A percentile compares a stretch with the other conserved stretches of the same genome.
Conservation (phyloP, 2,329 filamentous ascomycete species). For the Colletotrichum higginsianum region DNA sequence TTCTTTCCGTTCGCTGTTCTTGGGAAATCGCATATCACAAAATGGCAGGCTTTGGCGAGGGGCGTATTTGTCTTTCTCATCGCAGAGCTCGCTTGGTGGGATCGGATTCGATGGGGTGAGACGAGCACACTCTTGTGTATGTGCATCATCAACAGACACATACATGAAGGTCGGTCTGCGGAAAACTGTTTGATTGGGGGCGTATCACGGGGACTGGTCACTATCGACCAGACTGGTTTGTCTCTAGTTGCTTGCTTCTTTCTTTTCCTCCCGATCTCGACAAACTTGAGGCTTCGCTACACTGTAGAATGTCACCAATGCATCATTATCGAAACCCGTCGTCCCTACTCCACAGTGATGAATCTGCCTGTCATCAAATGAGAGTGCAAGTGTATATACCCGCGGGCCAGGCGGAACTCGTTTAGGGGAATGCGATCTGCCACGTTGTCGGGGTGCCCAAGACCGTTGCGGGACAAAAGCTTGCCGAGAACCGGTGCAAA, state of each 20-base stretch:
- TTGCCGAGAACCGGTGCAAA: constrained; percentile 7
- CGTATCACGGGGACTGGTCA: background rate
- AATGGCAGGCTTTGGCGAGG: constrained; percentile 19
- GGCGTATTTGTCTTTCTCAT: constrained; percentile 21
- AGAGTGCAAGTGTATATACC: background rate
- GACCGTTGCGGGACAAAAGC: constrained; percentile 13
- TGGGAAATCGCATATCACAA: constrained; percentile 12
- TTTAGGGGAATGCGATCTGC: background rate
- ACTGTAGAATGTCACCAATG: background rate
- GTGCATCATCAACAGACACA: constrained; percentile 1
- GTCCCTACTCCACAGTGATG: background rate
- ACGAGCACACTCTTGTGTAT: constrained; percentile 3
- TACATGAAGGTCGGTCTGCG: constrained; percentile 1
- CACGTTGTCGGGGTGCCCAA: constrained; percentile 4
- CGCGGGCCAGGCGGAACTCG: background rate
- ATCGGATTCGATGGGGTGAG: constrained; percentile 15
- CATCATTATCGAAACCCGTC: background rate
- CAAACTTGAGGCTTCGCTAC: background rate
- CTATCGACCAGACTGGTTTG: constrained; percentile 8
- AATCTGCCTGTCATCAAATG: background rate
- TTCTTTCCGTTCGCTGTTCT: background rate
- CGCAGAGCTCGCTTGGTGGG: constrained; percentile 26
- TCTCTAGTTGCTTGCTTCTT: background rate
- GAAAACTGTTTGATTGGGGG: background rate
- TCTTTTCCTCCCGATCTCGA: background rate